These are phyloP conservation scores for Talaromyces sp. DNA, from an alignment of 2,329 filamentous ascomycete genomes.

Conservation along the genomic window DNA sequence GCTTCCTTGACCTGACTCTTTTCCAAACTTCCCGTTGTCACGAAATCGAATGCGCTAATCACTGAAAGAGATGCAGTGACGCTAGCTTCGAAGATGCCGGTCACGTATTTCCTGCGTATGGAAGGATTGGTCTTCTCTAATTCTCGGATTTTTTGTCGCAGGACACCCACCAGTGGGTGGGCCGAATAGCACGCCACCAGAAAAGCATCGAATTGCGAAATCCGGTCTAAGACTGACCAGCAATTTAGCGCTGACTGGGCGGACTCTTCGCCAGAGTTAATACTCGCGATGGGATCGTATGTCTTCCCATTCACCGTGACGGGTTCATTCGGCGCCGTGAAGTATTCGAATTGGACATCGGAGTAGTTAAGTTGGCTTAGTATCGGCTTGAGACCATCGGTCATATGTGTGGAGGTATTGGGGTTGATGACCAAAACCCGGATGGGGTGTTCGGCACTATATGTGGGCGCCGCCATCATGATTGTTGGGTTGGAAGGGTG, in stretches of 20 bases:
- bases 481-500: background rate
- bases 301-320: constrained; percentile 34
- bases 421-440: constrained; percentile 50
- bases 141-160: constrained; percentile 53
- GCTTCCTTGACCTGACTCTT: constrained; percentile 44
- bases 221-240: constrained; percentile 54
- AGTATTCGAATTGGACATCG: constrained; percentile 44
- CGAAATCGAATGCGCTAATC: constrained; percentile 46
- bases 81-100: constrained; percentile 87
- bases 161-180: constrained; percentile 70
- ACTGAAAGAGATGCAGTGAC: constrained; percentile 65
- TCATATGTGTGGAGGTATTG: constrained; percentile 50
- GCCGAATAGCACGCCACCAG: constrained; percentile 87
- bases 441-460: constrained; percentile 20
- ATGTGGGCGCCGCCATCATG: constrained; percentile 16
- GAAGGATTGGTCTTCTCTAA: constrained; percentile 18
- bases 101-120: constrained; percentile 58
- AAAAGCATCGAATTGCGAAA: constrained; percentile 66
- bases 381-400: constrained; percentile 45
- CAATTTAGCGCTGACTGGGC: constrained; percentile 64
- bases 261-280: constrained; percentile 75
- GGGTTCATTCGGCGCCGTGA: constrained; percentile 39
- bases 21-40: constrained; percentile 24
- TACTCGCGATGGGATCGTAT: constrained; percentile 66
- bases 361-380: constrained; percentile 38